Evolutionary conservation across 2,329 filamentous ascomycete genomes (phyloP).

Genomic region (Pestalotiopsis sp.): DNA sequence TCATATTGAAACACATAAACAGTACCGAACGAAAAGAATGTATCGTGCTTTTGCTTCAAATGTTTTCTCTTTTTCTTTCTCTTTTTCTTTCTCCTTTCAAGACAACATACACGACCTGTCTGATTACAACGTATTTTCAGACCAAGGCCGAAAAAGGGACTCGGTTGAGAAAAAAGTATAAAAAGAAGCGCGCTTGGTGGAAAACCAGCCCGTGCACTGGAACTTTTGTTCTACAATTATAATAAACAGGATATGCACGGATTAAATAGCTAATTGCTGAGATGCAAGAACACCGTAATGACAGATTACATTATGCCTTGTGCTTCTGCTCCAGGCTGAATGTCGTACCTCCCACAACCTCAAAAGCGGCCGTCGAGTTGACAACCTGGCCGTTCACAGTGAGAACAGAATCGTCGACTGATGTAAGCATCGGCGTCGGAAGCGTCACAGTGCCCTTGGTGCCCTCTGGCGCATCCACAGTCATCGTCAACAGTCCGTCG

Average conservation of each 20-base stretch:
- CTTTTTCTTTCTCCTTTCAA: no score
- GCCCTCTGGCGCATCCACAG: neutral
- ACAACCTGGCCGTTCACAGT: neutral
- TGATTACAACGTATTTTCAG: no score
- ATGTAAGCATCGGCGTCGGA: neutral
- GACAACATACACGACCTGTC: no score
- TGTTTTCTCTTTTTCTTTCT: no score
- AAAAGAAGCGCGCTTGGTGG: no score
- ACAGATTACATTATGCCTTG: neutral
- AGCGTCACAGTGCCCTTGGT: neutral
- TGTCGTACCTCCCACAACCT: neutral
- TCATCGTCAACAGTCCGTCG: constrained; percentile 1
- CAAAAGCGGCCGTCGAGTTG: neutral
- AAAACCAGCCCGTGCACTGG: no score
- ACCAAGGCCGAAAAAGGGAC: no score
- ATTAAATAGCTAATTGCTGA: neutral
- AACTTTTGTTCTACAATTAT: no score
- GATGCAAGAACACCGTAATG: neutral
- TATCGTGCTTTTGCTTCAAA: no score
- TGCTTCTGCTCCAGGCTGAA: neutral
- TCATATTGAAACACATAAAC: no score
- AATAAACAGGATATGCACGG: neutral
- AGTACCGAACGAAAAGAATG: no score
- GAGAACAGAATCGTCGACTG: neutral
- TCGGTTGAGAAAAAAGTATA: no score